Evolutionary conservation across 164 flowering plant species (phyloP), one percentile per base, ranked within the genome.

Genomic region (Aristolochia contorta): DNA sequence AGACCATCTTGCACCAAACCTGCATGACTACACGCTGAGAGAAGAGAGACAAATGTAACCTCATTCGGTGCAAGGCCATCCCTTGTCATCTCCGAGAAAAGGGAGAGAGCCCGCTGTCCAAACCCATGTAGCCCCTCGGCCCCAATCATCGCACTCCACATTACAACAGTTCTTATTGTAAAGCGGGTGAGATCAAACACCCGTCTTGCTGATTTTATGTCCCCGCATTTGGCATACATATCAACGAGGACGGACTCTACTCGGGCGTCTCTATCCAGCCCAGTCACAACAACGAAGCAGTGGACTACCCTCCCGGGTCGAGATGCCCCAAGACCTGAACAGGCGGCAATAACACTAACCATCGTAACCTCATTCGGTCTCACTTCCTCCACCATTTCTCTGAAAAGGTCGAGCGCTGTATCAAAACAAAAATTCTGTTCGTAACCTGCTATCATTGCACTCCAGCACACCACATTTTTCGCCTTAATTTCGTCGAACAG

Each of bases 211-310:
- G 46, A 48, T 51, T 41, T 54, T 62, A 72, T 32, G 37, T 68
- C 69, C 24, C 96, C 90, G 58, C 92, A 84, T 71, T 86, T 88
- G 47, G 88, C 83, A 64, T 88, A 86, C 96, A 88, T 82, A 45
- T 88, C 90, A 22, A 88, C 74, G 8, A 88, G 81, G 43, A 84
- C 87, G 62, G 96, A 72, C 15, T 56, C 32, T 12, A 67, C 66
- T 24, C 63, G 59, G 14, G 57, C 47, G 12, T 72, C 66, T 6
- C 1, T 30, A 33, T 65, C 58, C 23, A 72, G 51, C 22, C 72
- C 75, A 5, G 41, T 61, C 13, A 65, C 54, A 12, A 48, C 3
- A 9, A 41, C 66, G 52, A 57, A 68, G 43, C 58, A 61, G 65
- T 72, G 75, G 53, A 68, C 20, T 37, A 58, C 48, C 60, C 47